These are phyloP conservation scores for Suillus brevipes DNA, from an alignment of 768 basidiomycete genomes.

Conservation along the genomic window DNA sequence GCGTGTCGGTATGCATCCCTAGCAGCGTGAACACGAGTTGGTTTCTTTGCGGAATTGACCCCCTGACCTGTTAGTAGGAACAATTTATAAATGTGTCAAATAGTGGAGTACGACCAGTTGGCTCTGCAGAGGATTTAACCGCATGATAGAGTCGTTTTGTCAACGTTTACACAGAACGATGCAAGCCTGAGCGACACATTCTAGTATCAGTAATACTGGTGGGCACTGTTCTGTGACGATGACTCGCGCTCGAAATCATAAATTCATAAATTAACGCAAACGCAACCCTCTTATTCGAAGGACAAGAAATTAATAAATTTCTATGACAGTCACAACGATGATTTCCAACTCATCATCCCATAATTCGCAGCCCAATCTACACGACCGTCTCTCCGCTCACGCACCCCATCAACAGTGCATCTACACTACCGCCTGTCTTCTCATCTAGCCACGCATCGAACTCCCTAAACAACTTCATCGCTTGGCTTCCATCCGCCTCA, in stretches of 20 bases:
- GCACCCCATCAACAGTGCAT: slow-evolving; percentile 67
- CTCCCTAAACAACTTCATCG: slow-evolving; percentile 72
- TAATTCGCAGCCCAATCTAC: slow-evolving; percentile 16
- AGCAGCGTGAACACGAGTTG: background rate
- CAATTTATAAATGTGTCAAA: background rate
- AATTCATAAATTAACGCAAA: background rate
- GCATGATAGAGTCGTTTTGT: background rate
- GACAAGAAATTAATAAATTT: background rate
- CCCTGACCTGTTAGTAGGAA: background rate
- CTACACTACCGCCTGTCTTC: slow-evolving; percentile 63
- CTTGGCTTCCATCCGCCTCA: slow-evolving; percentile 49
- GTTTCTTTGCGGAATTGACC: background rate
- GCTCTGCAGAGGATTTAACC: background rate
- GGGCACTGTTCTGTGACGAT: background rate
- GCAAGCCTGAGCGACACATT: background rate
- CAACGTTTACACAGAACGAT: background rate
- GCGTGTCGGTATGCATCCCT: background rate
- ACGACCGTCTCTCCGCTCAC: slow-evolving; percentile 60
- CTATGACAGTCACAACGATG: background rate
- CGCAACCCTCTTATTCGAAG: background rate
- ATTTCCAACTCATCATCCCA: background rate
- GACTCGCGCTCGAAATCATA: too few relatives aligned
- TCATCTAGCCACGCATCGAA: slow-evolving; percentile 76
- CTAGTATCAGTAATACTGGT: background rate
- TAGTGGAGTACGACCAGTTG: background rate